Percentiles rank a stretch among this genome's conserved stretches.
phyloP scores from a whole-genome alignment of 441 rosid species.

The Raphanus hybrid region DNA sequence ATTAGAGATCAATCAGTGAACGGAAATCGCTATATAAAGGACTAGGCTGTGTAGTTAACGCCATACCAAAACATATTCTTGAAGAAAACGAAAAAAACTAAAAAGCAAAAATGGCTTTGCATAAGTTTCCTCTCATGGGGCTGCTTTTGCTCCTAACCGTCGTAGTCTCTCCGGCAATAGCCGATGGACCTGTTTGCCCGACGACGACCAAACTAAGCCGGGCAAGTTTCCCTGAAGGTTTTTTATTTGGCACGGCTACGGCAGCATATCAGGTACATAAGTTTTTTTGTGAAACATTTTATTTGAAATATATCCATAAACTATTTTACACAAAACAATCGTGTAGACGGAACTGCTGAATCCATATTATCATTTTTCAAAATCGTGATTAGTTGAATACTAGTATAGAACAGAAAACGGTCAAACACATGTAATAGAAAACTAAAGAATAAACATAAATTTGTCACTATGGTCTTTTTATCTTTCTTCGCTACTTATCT shows the following conservation, averaged over 20 bases:
- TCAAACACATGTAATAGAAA: background rate
- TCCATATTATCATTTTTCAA: background rate
- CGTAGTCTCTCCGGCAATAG: slow-evolving; percentile 16
- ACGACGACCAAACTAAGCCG: slow-evolving; percentile 29
- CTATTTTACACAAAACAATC: background rate
- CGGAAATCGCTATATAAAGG: slow-evolving; percentile 23
- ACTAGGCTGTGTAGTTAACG: background rate
- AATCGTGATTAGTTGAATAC: background rate
- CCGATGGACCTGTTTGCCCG: slow-evolving; percentile 39
- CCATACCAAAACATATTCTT: slow-evolving; percentile 6
- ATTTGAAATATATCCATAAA: background rate
- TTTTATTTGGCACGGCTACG: slow-evolving; percentile 39
- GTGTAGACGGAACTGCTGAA: background rate
- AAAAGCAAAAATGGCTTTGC: slow-evolving; percentile 24
- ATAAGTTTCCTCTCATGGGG: slow-evolving; percentile 33
- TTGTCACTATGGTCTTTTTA: background rate
- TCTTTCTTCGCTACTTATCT: background rate
- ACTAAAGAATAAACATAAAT: background rate
- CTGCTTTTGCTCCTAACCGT: slow-evolving; percentile 26
- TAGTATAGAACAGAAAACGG: background rate
- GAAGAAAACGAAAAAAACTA: slow-evolving; percentile 1
- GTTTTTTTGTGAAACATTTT: background rate
- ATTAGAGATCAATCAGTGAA: background rate
- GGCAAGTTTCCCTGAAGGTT: slow-evolving; percentile 40
- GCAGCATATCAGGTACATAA: slow-evolving; percentile 38